Evolutionary conservation across 345 rosid genomes (phyloP).

Genomic region (Carallia pectinifolia): DNA sequence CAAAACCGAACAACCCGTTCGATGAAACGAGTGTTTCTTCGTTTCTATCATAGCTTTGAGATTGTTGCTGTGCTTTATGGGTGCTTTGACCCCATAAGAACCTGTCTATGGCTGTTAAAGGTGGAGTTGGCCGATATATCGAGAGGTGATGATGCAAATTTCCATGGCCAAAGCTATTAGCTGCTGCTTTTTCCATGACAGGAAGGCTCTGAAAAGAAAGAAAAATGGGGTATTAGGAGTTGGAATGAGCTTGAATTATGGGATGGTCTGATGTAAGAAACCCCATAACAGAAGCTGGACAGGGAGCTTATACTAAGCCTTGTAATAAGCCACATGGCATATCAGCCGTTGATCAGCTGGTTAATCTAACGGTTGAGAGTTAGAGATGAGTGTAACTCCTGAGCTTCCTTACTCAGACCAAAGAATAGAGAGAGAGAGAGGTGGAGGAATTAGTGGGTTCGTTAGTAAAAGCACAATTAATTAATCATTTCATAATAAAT

Average conservation of each 20-base stretch:
- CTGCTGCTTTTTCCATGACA: slow-evolving; percentile 38
- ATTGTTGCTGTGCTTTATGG: slow-evolving; percentile 23
- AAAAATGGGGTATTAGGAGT: slow-evolving; percentile 12
- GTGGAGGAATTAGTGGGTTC: slow-evolving; percentile 50
- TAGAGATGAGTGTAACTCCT: slow-evolving; percentile 46
- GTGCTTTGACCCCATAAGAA: slow-evolving; percentile 55
- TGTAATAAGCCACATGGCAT: slow-evolving; percentile 30
- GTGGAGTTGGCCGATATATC: slow-evolving; percentile 43
- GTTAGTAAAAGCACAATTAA: slow-evolving; percentile 25
- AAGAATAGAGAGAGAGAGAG: slow-evolving; percentile 13
- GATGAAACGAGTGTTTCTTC: slow-evolving; percentile 20
- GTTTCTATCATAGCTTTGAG: slow-evolving; percentile 21
- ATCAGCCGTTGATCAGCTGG: slow-evolving; percentile 32
- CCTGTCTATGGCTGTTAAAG: slow-evolving; percentile 77
- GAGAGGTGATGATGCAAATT: slow-evolving; percentile 20
- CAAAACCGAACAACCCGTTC: slow-evolving; percentile 23
- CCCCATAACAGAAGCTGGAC: slow-evolving; percentile 26
- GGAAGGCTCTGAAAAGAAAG: slow-evolving; percentile 14
- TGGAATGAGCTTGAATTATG: slow-evolving; percentile 27
- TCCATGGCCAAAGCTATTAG: slow-evolving; percentile 16
- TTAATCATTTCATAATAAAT: slow-evolving; percentile 15
- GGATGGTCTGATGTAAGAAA: slow-evolving; percentile 1
- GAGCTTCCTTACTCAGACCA: slow-evolving; percentile 45
- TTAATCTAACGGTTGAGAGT: slow-evolving; percentile 42
- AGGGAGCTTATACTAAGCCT: slow-evolving; percentile 38